These are phyloP conservation scores for Ligustrum vulgare DNA, from an alignment of 257 asterid genomes.

Conservation along the genomic window DNA sequence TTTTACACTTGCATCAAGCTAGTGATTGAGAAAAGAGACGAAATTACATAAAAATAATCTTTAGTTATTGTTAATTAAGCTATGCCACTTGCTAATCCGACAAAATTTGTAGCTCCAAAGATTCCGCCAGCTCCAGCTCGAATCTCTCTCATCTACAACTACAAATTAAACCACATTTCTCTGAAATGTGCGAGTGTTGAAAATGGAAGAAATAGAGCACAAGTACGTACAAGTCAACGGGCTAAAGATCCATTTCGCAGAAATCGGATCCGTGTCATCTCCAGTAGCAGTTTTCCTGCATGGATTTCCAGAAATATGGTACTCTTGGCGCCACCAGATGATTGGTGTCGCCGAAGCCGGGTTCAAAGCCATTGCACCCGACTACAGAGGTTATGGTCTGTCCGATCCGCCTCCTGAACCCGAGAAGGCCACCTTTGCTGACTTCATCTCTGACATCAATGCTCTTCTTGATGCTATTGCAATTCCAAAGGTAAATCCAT, in stretches of 20 bases:
- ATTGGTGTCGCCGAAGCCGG: conserved; percentile 37
- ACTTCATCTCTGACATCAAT: conserved; percentile 39
- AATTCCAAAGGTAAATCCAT: conserved; percentile 34
- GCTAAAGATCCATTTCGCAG: conserved; percentile 43
- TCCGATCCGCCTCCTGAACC: conserved; percentile 52
- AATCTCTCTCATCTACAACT: background rate
- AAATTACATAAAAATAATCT: no score
- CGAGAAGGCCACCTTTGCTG: conserved; percentile 43
- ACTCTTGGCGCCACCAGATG: conserved; percentile 53
- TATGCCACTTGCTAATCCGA: background rate
- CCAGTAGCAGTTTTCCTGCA: conserved; percentile 44
- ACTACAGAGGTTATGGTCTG: conserved; percentile 59
- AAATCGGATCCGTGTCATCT: conserved; percentile 30
- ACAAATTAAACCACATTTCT: background rate
- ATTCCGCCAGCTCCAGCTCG: background rate
- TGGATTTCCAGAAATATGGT: conserved; percentile 51
- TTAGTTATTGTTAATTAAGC: no score
- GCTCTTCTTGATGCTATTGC: conserved; percentile 50
- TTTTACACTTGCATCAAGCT: no score
- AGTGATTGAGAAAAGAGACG: no score
- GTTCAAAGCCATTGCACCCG: conserved; percentile 44
- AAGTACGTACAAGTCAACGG: conserved; percentile 33
- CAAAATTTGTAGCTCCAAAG: background rate
- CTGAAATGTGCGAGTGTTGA: background rate
- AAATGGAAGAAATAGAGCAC: conserved; percentile 41